These are phyloP conservation scores for Plasmodium gonderi DNA, from an alignment of 169 alveolate genomes.

Conservation along the genomic window DNA sequence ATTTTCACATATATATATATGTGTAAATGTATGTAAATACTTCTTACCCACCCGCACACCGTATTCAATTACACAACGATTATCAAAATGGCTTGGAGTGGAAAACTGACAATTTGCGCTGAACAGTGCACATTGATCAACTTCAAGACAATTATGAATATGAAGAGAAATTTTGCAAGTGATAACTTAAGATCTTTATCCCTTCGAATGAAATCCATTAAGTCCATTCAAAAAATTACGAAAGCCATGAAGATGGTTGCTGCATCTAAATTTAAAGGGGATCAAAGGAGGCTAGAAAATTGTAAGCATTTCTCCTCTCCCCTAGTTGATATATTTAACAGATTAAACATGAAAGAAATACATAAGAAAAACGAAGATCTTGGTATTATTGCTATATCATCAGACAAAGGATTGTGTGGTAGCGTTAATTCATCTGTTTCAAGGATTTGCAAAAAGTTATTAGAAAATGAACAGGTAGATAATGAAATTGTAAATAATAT, in stretches of 20 bases:
- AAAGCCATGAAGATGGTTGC: slow-evolving; percentile 98
- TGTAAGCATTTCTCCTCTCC: slow-evolving; percentile 77
- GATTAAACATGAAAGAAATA: slow-evolving; percentile 31
- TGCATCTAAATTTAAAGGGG: slow-evolving; percentile 94
- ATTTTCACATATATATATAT: not conserved
- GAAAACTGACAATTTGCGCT: not conserved
- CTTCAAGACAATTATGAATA: slow-evolving; percentile 15
- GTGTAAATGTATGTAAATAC: too few species aligned
- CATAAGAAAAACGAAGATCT: slow-evolving; percentile 59
- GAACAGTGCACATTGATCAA: not conserved
- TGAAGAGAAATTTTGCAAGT: slow-evolving; percentile 79
- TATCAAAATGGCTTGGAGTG: not conserved
- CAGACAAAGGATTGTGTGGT: slow-evolving; percentile 91
- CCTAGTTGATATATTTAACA: slow-evolving; percentile 47
- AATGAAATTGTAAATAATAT: slow-evolving; percentile 24
- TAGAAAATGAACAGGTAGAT: slow-evolving; percentile 39
- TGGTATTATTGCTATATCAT: slow-evolving; percentile 11
- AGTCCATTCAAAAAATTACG: slow-evolving; percentile 92
- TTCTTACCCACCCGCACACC: too few species aligned
- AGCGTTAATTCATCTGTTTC: slow-evolving; percentile 88
- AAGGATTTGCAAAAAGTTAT: slow-evolving; percentile 64
- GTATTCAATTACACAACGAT: not conserved
- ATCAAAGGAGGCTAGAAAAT: slow-evolving; percentile 87
- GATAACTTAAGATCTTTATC: slow-evolving; percentile 87
- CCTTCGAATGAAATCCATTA: slow-evolving; percentile 93